Evolutionary conservation across 2,329 filamentous ascomycete genomes (phyloP).

Genomic region (Fusarium longipes): DNA sequence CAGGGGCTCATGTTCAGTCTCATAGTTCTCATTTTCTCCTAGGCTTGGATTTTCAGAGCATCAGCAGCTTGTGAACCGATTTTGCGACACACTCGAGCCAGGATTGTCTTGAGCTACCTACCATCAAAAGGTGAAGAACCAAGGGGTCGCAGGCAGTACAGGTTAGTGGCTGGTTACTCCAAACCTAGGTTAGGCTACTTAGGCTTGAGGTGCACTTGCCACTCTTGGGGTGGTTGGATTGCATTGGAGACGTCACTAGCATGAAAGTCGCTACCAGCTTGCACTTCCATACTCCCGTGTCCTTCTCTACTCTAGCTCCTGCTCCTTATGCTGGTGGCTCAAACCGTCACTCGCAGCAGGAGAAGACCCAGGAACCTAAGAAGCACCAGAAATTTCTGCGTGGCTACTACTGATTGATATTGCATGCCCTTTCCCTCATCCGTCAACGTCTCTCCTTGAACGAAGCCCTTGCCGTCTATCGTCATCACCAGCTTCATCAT

Average conservation of each 20-base stretch:
- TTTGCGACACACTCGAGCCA: slow-evolving; percentile 1
- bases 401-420: slow-evolving; percentile 31
- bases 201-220: slow-evolving; percentile 6
- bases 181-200: background rate
- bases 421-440: slow-evolving; percentile 23
- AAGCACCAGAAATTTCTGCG: slow-evolving; percentile 29
- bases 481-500: slow-evolving; percentile 28
- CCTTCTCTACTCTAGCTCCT: slow-evolving; percentile 10
- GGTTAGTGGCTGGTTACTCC: background rate
- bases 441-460: slow-evolving; percentile 9
- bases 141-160: background rate
- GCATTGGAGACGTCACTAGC: slow-evolving; percentile 30
- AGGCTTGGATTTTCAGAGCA: slow-evolving; percentile 3
- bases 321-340: slow-evolving; percentile 27
- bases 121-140: background rate
- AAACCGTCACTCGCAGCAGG: slow-evolving; percentile 17
- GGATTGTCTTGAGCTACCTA: background rate
- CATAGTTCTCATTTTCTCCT: slow-evolving; percentile 15
- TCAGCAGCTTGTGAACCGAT: background rate
- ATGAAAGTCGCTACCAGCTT: slow-evolving; percentile 32
- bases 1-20: slow-evolving; percentile 5
- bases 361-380: background rate
- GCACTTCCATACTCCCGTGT: slow-evolving; percentile 20
- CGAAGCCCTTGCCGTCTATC: slow-evolving; percentile 9
- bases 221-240: slow-evolving; percentile 39